Percentiles rank a stretch among this genome's conserved stretches.
Conservation (phyloP, 768 basidiomycete genomes). For the Pleurotus salmoneostramineus region DNA sequence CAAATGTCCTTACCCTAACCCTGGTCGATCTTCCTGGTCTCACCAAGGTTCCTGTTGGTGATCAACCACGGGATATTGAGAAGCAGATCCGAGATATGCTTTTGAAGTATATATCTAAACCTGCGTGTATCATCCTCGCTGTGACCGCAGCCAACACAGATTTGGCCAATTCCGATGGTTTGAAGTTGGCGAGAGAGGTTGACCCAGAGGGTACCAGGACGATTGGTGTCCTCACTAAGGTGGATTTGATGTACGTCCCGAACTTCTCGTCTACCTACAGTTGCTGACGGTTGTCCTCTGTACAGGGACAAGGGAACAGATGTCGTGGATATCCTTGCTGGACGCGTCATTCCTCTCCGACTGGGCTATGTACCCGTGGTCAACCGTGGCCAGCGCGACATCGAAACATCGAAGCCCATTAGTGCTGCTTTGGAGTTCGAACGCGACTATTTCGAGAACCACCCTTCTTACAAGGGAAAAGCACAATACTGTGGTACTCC, state of each 20-base stretch:
- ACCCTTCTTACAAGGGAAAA: constrained; percentile 90
- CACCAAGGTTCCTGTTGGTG: constrained; percentile 92
- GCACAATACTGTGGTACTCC: constrained; percentile 97
- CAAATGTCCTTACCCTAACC: constrained; percentile 94
- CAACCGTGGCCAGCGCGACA: constrained; percentile 97
- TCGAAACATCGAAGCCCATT: constrained; percentile 87
- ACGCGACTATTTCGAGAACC: constrained; percentile 91
- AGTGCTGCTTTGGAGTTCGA: constrained; percentile 83
- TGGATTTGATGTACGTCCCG: constrained; percentile 87
- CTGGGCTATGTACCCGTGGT: constrained; percentile 98
- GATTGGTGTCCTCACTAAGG: constrained; percentile 97
- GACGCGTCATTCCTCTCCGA: constrained; percentile 92
- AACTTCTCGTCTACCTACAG: background rate
- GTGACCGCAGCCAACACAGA: constrained; percentile 96
- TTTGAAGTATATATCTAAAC: constrained; percentile 90
- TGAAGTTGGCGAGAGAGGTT: constrained; percentile 94
- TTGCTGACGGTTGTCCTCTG: background rate
- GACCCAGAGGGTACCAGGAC: constrained; percentile 96
- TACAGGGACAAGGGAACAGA: constrained; percentile 96
- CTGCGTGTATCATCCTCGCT: constrained; percentile 94
- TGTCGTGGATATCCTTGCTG: constrained; percentile 97
- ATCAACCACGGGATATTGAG: constrained; percentile 97
- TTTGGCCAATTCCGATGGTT: constrained; percentile 96
- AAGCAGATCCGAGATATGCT: constrained; percentile 98
- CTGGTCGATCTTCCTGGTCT: constrained; percentile 96